A percentile compares a stretch with the other conserved stretches of the same genome.
phyloP scores from a whole-genome alignment of 306 rosid genomes.

The Oxytropis ochrocephala region DNA sequence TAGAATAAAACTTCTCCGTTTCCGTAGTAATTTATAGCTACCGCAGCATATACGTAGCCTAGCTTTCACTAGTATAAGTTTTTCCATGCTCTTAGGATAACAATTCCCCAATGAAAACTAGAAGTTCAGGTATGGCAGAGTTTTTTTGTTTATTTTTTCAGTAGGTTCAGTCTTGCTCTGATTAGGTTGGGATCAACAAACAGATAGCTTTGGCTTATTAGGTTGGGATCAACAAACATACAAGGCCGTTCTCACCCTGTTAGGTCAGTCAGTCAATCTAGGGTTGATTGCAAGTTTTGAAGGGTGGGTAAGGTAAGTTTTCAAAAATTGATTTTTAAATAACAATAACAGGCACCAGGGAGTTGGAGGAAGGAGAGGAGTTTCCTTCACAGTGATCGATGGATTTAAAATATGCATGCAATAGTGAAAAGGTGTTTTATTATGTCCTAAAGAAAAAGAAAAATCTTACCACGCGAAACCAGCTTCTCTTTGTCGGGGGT shows the following conservation, averaged over 20 bases:
- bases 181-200: not conserved
- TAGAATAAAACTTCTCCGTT: too few species aligned
- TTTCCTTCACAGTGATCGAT: not conserved
- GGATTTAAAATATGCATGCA: conserved; percentile 12
- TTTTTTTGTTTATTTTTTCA: not conserved
- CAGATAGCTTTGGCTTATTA: not conserved
- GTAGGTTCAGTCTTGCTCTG: not conserved
- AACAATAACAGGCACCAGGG: not conserved
- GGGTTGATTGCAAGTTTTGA: not conserved
- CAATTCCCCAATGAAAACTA: not conserved
- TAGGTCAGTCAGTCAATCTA: not conserved
- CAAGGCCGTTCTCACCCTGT: not conserved
- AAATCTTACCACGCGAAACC: conserved; percentile 92
- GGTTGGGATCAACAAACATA: not conserved
- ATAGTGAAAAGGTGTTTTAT: not conserved
- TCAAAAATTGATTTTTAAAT: not conserved
- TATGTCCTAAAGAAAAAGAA: not conserved
- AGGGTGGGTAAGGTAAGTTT: not conserved
- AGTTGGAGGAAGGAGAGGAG: not conserved
- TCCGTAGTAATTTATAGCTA: not conserved
- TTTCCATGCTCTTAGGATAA: not conserved
- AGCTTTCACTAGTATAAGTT: not conserved
- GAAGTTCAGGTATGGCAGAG: not conserved
- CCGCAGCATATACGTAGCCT: not conserved
- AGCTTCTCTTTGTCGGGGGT: conserved; percentile 53